These are phyloP conservation scores for Cucurbita argyrosperma DNA, from an alignment of 306 rosid species.

Conservation along the genomic window DNA sequence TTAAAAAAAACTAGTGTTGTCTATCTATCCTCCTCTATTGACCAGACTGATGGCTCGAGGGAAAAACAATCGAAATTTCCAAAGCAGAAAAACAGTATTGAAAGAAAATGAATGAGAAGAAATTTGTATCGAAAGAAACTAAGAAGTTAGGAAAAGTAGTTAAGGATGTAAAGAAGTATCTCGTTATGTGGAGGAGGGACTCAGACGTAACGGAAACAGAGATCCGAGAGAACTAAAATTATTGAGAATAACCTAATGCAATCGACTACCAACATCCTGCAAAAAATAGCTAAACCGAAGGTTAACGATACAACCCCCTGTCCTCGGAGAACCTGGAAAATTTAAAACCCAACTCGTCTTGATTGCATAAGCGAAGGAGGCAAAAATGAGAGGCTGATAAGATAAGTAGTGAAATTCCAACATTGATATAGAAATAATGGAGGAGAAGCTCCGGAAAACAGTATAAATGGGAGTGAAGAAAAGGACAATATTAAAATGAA, in stretches of 20 bases:
- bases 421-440: no score
- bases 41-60: no score
- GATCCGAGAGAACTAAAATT: not conserved
- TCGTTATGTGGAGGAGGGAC: not conserved
- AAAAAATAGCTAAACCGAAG: conserved; percentile 14
- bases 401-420: not conserved
- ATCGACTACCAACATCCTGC: not conserved
- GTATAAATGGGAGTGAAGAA: not conserved
- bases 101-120: not conserved
- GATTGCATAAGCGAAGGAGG: no score
- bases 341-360: not conserved
- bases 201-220: not conserved
- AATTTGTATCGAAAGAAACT: not conserved
- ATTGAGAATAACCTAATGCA: not conserved
- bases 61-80: not conserved
- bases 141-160: not conserved
- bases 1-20: not conserved
- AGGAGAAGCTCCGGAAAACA: not conserved
- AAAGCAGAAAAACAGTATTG: not conserved
- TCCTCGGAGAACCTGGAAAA: not conserved
- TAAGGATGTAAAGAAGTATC: not conserved
- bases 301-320: not conserved
- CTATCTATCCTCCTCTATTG: not conserved
- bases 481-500: not conserved
- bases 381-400: not conserved